Base-by-base conservation (phyloP, 1,284 basidiomycete genomes). In the Xerocomus tenax region DNA sequence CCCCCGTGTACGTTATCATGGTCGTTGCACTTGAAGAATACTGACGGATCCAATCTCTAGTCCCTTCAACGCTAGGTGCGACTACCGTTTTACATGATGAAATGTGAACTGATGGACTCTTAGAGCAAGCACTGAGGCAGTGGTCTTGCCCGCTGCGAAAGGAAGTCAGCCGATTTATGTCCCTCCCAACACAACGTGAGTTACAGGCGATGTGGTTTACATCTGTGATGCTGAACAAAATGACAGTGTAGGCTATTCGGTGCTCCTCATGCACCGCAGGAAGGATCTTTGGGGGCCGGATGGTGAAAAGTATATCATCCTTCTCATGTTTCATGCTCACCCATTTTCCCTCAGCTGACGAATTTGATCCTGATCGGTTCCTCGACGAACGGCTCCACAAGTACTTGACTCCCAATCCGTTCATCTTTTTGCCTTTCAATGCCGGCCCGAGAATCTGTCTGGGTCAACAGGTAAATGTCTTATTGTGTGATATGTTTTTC, bases 401-500 rank as follows among this genome's bases (percentile, higher is more conserved):
- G 39, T 61, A 71, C 41, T 30, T 64, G 44, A 65, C 54, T 0
- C 54, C 62, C 1, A 69, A 70, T 29, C 70, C 71, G 0, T 71
- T 68, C 52, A 71, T 71, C 38, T 71, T 71, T 42, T 41, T 63
- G 3, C 69, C 69, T 0, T 71, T 70, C 53, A 71, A 71, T 36
- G 70, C 67, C 0, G 75, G 74, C 0, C 75, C 75, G 1, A 65
- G 75, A 19, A 75, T 75, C 41, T 75, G 74, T 45, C 62, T 74
- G 4, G 74, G 73, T 2, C 74, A 75, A 58, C 72, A 74, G 65
- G 72, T 74, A 47, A 8, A 35, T 83, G 16, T 21, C 36, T 21
- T 7, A 0, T 36, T 36, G 34, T 3, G 5, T 6, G 18, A 13
- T 3, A 21, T 13, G 2, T 30, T 30, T 30, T 15, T 30, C 12